phyloP scores from a whole-genome alignment of 305 asterid genomes.

The Salvia sclarea region DNA sequence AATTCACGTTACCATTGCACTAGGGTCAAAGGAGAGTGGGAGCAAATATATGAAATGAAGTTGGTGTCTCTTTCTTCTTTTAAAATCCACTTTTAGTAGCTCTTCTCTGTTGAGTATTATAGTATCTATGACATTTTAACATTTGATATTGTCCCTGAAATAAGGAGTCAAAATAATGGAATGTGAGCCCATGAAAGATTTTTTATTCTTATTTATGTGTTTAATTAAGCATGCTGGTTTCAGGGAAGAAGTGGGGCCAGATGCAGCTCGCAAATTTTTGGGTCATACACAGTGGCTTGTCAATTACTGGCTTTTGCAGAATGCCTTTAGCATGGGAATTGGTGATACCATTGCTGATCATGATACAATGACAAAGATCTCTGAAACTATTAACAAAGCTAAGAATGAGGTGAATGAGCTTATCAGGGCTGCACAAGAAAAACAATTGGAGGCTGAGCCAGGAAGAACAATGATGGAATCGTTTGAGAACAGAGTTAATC shows the following conservation, averaged over 20 bases:
- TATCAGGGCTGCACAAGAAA: constrained; percentile 68
- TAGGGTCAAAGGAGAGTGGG: background rate
- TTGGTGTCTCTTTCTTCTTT: background rate
- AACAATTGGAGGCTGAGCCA: constrained; percentile 94
- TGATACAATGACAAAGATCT: constrained; percentile 81
- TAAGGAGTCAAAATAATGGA: background rate
- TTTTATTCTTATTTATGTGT: constrained; percentile 13
- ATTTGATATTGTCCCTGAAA: background rate
- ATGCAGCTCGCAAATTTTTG: constrained; percentile 97
- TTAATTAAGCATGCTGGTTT: constrained; percentile 23
- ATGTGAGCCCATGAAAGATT: background rate
- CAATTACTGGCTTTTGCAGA: constrained; percentile 97
- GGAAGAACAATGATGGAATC: constrained; percentile 98
- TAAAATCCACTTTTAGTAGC: background rate
- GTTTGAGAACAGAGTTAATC: constrained; percentile 95
- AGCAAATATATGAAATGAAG: background rate
- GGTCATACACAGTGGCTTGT: constrained; percentile 99
- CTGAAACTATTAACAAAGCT: constrained; percentile 82
- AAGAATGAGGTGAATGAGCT: constrained; percentile 91
- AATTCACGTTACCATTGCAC: background rate
- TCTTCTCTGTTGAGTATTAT: background rate
- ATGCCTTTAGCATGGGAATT: constrained; percentile 95
- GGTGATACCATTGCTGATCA: constrained; percentile 99
- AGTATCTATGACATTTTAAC: background rate
- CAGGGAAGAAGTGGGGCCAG: constrained; percentile 99